A percentile compares a stretch with the other conserved stretches of the same genome.
Conservation (phyloP, 306 rosid species). For the Fagus crenata region DNA sequence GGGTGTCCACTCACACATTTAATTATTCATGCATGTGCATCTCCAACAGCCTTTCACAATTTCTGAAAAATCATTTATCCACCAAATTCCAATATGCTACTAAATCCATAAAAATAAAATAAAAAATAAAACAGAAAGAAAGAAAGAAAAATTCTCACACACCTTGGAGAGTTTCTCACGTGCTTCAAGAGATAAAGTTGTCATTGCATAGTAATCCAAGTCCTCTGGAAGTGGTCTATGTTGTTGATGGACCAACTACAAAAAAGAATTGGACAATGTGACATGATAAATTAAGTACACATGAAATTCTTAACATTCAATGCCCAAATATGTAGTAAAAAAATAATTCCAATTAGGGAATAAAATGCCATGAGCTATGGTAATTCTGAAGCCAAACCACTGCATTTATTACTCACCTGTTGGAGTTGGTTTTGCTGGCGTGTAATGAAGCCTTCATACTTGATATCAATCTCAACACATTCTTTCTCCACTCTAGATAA, state of each 20-base stretch:
- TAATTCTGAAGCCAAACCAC: background rate
- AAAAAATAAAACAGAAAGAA: too few species aligned
- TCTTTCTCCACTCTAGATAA: constrained; percentile 75
- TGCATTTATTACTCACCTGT: constrained; percentile 55
- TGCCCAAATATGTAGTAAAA: background rate
- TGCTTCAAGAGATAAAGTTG: constrained; percentile 81
- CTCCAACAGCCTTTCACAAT: too few species aligned
- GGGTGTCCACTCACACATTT: too few species aligned
- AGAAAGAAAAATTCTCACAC: constrained; percentile 18
- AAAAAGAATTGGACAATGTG: constrained; percentile 18
- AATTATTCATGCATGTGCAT: too few species aligned
- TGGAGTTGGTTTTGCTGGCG: constrained; percentile 92
- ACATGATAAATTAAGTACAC: background rate
- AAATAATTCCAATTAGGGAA: background rate
- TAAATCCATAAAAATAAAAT: too few species aligned
- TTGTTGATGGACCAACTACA: constrained; percentile 81
- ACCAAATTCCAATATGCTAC: background rate
- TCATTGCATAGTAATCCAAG: constrained; percentile 81
- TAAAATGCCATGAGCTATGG: constrained; percentile 6
- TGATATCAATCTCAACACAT: constrained; percentile 90
- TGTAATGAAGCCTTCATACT: constrained; percentile 90
- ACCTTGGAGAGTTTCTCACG: constrained; percentile 96
- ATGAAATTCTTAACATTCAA: constrained; percentile 7
- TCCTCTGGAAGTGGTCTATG: constrained; percentile 84
- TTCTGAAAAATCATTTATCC: background rate